Percentiles rank a stretch among this genome's conserved stretches.
Evolutionary conservation across 2,329 filamentous ascomycete genomes (phyloP).

Genomic region (Aureobasidium lini): DNA sequence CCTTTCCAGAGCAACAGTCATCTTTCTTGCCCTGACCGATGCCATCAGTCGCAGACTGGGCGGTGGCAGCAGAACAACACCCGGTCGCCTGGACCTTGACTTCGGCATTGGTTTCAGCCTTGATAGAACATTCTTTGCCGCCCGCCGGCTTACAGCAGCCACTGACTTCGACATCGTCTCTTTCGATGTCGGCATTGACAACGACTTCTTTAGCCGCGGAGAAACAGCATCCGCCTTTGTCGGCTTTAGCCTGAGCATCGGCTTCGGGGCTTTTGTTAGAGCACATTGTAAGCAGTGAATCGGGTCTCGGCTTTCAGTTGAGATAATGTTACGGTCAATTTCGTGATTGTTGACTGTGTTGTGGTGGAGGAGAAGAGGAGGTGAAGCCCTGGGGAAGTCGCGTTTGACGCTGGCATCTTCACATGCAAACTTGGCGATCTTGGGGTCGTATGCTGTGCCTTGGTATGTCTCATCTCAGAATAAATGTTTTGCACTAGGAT

Average conservation of each 20-base stretch:
- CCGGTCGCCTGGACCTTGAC: no score
- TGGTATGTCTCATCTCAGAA: no score
- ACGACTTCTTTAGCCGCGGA: not conserved
- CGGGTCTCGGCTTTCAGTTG: not conserved
- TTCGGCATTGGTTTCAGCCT: no score
- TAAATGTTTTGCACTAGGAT: not conserved
- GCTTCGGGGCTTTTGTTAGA: not conserved
- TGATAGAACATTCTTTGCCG: no score
- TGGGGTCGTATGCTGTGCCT: no score
- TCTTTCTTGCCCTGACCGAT: not conserved
- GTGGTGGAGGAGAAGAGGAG: not conserved
- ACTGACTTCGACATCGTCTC: not conserved
- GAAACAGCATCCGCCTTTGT: not conserved
- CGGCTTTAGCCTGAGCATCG: not conserved
- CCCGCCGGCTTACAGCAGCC: no score
- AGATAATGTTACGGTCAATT: not conserved
- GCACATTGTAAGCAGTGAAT: not conserved
- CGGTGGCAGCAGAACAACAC: no score
- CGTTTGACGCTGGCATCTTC: not conserved
- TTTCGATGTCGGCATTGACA: not conserved
- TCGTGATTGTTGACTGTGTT: not conserved
- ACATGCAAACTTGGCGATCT: no score
- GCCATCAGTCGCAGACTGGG: no score
- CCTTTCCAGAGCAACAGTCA: not conserved
- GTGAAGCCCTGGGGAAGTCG: not conserved